These are phyloP conservation scores for Paraphaeosphaeria sporulosa DNA, from an alignment of 2,329 filamentous ascomycete genomes.

Conservation along the genomic window DNA sequence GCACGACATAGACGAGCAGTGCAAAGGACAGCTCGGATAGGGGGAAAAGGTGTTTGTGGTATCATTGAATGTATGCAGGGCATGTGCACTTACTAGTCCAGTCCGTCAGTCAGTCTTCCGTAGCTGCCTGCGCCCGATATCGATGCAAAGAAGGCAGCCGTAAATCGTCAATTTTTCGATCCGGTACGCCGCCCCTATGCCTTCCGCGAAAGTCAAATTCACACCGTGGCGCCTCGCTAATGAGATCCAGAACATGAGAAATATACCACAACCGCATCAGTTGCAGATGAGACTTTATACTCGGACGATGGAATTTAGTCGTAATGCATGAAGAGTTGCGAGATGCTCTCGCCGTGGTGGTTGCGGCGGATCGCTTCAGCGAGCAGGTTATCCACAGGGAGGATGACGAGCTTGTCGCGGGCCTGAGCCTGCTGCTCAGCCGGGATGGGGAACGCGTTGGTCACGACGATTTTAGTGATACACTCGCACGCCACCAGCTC, in stretches of 20 bases:
- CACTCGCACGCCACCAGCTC: conserved; percentile 92
- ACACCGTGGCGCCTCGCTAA: conserved; percentile 27
- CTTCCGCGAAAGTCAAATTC: neutral
- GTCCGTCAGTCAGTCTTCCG: neutral
- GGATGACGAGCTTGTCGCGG: conserved; percentile 80
- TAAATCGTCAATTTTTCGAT: conserved; percentile 2
- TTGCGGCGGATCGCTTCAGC: conserved; percentile 94
- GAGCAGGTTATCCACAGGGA: conserved; percentile 87
- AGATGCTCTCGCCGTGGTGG: conserved; percentile 89
- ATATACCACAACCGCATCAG: neutral
- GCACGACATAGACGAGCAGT: too few relatives aligned
- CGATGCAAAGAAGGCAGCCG: conserved; percentile 5
- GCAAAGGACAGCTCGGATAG: too few relatives aligned
- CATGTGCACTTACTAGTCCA: neutral
- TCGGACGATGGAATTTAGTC: conserved; percentile 31
- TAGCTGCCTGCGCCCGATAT: conserved; percentile 2
- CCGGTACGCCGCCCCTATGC: neutral
- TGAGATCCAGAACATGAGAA: neutral
- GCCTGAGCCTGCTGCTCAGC: conserved; percentile 73
- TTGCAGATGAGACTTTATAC: neutral
- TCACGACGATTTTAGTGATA: conserved; percentile 93
- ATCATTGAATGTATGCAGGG: conserved; percentile 7
- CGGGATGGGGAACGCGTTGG: conserved; percentile 94
- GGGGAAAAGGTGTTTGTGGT: conserved; percentile 3
- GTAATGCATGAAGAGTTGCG: conserved; percentile 57